Conservation (phyloP, 2,329 filamentous ascomycete genomes). For the Nothophoma quercina region DNA sequence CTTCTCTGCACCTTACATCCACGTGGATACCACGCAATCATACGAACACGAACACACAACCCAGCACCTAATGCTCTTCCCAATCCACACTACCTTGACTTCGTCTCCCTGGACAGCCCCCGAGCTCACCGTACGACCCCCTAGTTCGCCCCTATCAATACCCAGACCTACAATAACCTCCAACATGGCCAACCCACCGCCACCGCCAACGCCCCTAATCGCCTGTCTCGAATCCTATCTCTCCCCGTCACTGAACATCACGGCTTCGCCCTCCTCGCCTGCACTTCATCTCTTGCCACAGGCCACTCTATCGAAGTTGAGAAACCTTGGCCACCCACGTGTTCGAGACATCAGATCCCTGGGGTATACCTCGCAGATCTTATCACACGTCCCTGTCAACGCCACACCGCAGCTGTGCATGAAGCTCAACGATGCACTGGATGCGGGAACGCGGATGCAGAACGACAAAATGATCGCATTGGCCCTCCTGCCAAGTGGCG, state of each 20-base stretch:
- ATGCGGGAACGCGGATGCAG: slow-evolving; percentile 25
- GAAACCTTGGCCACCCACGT: slow-evolving; percentile 30
- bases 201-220: slow-evolving; percentile 23
- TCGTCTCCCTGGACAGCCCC: not conserved
- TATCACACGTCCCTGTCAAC: slow-evolving; percentile 37
- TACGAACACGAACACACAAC: not conserved
- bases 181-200: slow-evolving; percentile 11
- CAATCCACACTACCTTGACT: too few species aligned
- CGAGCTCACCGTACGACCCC: not conserved
- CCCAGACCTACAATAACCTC: not conserved
- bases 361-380: slow-evolving; percentile 32
- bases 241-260: slow-evolving; percentile 18
- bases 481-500: slow-evolving; percentile 48
- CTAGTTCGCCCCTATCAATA: not conserved
- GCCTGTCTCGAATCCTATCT: slow-evolving; percentile 40
- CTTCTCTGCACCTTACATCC: not conserved
- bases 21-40: not conserved
- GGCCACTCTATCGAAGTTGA: slow-evolving; percentile 31
- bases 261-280: slow-evolving; percentile 12
- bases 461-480: slow-evolving; percentile 54
- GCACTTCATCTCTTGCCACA: slow-evolving; percentile 29
- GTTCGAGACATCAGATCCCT: slow-evolving; percentile 34
- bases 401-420: slow-evolving; percentile 24
- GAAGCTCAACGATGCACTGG: slow-evolving; percentile 36
- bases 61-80: not conserved